A percentile compares a stretch with the other conserved stretches of the same genome.
phyloP scores from a whole-genome alignment of 306 rosid genomes.

The Psophocarpus tetragonolobus region DNA sequence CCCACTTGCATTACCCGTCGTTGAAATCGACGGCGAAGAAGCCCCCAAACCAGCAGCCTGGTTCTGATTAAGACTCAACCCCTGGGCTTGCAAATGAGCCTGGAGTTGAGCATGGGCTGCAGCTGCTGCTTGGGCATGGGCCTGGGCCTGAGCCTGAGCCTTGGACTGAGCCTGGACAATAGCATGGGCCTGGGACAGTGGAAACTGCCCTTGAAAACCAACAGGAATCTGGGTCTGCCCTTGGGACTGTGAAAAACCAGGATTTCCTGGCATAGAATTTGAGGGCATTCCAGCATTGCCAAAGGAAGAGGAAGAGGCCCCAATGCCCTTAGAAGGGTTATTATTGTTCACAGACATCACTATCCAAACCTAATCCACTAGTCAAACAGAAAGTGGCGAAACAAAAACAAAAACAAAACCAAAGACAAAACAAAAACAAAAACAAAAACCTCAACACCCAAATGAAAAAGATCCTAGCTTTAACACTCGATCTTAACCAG shows the following conservation, averaged over 20 bases:
- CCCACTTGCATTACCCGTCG: conserved; percentile 52
- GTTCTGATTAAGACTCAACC: conserved; percentile 63
- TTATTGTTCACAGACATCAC: conserved; percentile 90
- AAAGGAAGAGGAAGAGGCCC: conserved; percentile 76
- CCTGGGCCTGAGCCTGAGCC: conserved; percentile 76
- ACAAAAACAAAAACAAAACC: not conserved
- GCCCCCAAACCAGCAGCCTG: conserved; percentile 67
- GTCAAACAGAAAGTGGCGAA: conserved; percentile 28
- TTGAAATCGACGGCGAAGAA: conserved; percentile 51
- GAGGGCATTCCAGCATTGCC: conserved; percentile 75
- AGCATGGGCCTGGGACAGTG: conserved; percentile 88
- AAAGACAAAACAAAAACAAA: not conserved
- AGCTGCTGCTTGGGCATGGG: conserved; percentile 63
- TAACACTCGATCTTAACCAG: conserved; percentile 25
- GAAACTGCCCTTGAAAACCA: conserved; percentile 81
- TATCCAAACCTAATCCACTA: conserved; percentile 44
- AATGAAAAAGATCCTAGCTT: conserved; percentile 37
- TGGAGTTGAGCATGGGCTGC: conserved; percentile 84
- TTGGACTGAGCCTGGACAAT: conserved; percentile 89
- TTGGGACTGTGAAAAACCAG: conserved; percentile 71
- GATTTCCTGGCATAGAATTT: conserved; percentile 57
- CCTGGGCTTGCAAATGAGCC: conserved; percentile 97
- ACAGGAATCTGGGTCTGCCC: conserved; percentile 68
- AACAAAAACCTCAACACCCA: conserved; percentile 22
- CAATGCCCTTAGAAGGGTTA: conserved; percentile 79